phyloP scores from a whole-genome alignment of 148 eudicot genomes.

The Polygonum aviculare region DNA sequence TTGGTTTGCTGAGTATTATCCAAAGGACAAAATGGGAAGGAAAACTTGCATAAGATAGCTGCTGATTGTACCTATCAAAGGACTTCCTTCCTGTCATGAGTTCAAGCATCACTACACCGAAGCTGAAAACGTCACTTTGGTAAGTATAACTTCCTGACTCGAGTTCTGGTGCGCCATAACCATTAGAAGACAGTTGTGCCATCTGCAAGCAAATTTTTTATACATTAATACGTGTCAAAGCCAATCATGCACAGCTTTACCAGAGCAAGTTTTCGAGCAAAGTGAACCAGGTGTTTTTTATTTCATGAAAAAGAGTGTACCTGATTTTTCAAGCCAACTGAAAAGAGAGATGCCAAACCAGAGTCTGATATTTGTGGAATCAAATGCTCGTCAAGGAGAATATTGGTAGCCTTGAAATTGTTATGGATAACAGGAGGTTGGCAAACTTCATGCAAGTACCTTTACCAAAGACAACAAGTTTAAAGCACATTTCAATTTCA shows the following conservation, averaged over 20 bases:
- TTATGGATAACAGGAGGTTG: conserved; percentile 65
- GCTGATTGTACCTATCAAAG: conserved; percentile 62
- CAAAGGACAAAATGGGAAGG: not conserved
- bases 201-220: conserved; percentile 28
- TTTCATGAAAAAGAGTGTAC: conserved; percentile 21
- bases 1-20: not conserved
- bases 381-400: conserved; percentile 70
- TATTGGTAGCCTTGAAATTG: conserved; percentile 79
- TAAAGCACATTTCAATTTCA: not conserved
- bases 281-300: not conserved
- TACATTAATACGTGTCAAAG: not conserved
- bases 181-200: conserved; percentile 28
- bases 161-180: conserved; percentile 92
- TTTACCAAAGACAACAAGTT: conserved; percentile 20
- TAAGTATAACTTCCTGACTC: conserved; percentile 67
- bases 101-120: conserved; percentile 92
- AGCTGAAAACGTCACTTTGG: conserved; percentile 91
- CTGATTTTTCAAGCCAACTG: conserved; percentile 40
- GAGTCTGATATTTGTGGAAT: conserved; percentile 74
- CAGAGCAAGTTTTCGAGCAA: not conserved
- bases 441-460: conserved; percentile 85
- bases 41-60: not conserved
- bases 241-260: not conserved
- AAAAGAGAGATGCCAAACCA: conserved; percentile 59
- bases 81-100: conserved; percentile 83